A percentile compares a stretch with the other conserved stretches of the same genome.
Evolutionary conservation across 2,329 filamentous ascomycete genomes (phyloP).

Genomic region (Botrytis hyacinthi): DNA sequence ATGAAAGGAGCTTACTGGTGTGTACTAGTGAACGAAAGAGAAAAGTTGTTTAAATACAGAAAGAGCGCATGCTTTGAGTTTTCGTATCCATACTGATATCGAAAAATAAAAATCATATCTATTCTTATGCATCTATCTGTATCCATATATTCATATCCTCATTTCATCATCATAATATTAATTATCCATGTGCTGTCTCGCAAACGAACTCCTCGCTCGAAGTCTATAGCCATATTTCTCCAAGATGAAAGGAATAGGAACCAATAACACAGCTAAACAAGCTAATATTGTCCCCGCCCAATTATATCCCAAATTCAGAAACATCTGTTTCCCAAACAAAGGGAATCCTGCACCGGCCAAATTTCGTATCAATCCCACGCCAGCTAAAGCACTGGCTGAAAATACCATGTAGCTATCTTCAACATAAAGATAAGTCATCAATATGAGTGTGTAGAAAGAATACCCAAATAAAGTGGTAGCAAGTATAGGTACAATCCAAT

Average conservation of each 20-base stretch:
- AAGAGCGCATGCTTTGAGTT: not conserved
- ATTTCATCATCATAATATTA: slow-evolving; percentile 1
- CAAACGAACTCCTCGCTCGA: slow-evolving; percentile 34
- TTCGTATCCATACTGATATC: not conserved
- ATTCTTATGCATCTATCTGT: not conserved
- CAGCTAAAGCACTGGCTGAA: slow-evolving; percentile 44
- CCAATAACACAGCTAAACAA: slow-evolving; percentile 39
- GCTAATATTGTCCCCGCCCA: slow-evolving; percentile 42
- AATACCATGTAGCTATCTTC: slow-evolving; percentile 48
- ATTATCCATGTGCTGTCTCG: slow-evolving; percentile 23
- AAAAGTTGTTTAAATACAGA: not conserved
- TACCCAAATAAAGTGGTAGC: slow-evolving; percentile 50
- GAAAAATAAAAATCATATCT: not conserved
- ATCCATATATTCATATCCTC: too few species aligned
- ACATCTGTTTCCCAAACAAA: slow-evolving; percentile 41
- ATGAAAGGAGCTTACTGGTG: not conserved
- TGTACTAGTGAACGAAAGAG: not conserved
- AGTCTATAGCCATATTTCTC: slow-evolving; percentile 32
- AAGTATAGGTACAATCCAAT: slow-evolving; percentile 48
- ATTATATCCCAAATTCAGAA: slow-evolving; percentile 39
- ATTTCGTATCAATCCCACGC: slow-evolving; percentile 43
- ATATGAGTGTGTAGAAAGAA: slow-evolving; percentile 50
- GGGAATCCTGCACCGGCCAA: slow-evolving; percentile 43
- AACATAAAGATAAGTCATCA: slow-evolving; percentile 50
- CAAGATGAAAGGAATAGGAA: slow-evolving; percentile 40